These are phyloP conservation scores for Rhizopus delemar DNA, from an alignment of 371 early-diverging fungal species.

Conservation along the genomic window DNA sequence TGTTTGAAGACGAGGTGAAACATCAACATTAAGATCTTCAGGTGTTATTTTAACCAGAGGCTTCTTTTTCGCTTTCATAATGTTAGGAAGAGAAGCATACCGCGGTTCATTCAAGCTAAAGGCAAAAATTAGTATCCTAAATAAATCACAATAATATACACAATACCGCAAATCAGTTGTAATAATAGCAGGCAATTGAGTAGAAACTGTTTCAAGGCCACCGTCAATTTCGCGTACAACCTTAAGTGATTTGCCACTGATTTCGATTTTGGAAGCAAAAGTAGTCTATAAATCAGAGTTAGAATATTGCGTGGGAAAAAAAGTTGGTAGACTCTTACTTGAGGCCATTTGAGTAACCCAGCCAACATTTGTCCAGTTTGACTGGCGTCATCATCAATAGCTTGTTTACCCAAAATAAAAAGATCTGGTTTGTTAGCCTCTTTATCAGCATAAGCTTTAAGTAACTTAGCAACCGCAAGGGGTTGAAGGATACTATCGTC, in stretches of 20 bases:
- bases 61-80: slow-evolving; percentile 99
- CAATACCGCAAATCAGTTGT: slow-evolving; percentile 94
- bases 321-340: slow-evolving; percentile 54
- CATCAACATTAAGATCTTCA: slow-evolving; percentile 83
- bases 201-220: slow-evolving; percentile 90
- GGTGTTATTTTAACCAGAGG: slow-evolving; percentile 82
- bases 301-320: slow-evolving; percentile 27
- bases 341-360: slow-evolving; percentile 92
- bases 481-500: slow-evolving; percentile 78
- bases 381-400: slow-evolving; percentile 96
- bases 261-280: slow-evolving; percentile 94
- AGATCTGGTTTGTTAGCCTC: slow-evolving; percentile 86
- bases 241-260: slow-evolving; percentile 67
- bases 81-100: slow-evolving; percentile 92
- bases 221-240: slow-evolving; percentile 97
- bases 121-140: neutral
- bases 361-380: slow-evolving; percentile 99
- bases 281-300: slow-evolving; percentile 67
- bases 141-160: neutral
- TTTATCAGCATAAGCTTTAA: slow-evolving; percentile 85
- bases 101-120: slow-evolving; percentile 92
- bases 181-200: slow-evolving; percentile 87
- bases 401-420: slow-evolving; percentile 97
- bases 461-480: slow-evolving; percentile 88
- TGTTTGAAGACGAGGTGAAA: slow-evolving; percentile 80